Evolutionary conservation across 2,329 filamentous ascomycete genomes (phyloP).

Genomic region (Botryotinia globosa): DNA sequence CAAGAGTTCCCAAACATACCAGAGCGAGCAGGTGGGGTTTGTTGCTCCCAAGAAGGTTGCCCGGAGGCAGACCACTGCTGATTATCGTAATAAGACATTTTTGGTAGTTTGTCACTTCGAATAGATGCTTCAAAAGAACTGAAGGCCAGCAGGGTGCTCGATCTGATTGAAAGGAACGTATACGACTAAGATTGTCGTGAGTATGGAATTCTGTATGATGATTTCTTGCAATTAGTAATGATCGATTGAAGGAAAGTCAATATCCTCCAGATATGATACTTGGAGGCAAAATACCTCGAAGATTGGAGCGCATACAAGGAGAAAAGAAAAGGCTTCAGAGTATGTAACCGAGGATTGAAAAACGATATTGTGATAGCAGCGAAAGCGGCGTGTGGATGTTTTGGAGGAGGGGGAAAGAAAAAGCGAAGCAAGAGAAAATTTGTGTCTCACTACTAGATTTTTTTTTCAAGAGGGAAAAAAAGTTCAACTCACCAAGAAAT

Average conservation of each 20-base stretch:
- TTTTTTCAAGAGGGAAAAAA: slow-evolving; percentile 8
- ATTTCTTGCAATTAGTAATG: slow-evolving; percentile 11
- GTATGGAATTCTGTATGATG: slow-evolving; percentile 20
- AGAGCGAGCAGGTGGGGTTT: slow-evolving; percentile 68
- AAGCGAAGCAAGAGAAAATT: slow-evolving; percentile 17
- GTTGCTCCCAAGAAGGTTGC: slow-evolving; percentile 71
- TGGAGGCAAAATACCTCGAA: background rate
- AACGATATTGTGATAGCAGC: slow-evolving; percentile 17
- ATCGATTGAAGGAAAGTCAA: background rate
- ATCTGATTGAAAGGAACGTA: slow-evolving; percentile 37
- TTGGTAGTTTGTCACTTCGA: slow-evolving; percentile 27
- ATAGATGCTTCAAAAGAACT: slow-evolving; percentile 35
- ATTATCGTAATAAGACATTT: slow-evolving; percentile 70
- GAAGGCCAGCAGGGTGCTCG: slow-evolving; percentile 37
- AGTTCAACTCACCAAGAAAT: slow-evolving; percentile 16
- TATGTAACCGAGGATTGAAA: slow-evolving; percentile 20
- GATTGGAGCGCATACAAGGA: slow-evolving; percentile 13
- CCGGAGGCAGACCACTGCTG: slow-evolving; percentile 56
- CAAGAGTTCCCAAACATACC: slow-evolving; percentile 48
- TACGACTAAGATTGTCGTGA: slow-evolving; percentile 33
- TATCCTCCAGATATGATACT: background rate
- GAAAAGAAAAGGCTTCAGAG: background rate
- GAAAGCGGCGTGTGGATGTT: slow-evolving; percentile 15
- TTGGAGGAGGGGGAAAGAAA: slow-evolving; percentile 11
- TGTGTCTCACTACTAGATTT: slow-evolving; percentile 13